These are phyloP conservation scores for Geosiphon pyriformis DNA, from an alignment of 192 early-diverging fungal species.

Conservation along the genomic window DNA sequence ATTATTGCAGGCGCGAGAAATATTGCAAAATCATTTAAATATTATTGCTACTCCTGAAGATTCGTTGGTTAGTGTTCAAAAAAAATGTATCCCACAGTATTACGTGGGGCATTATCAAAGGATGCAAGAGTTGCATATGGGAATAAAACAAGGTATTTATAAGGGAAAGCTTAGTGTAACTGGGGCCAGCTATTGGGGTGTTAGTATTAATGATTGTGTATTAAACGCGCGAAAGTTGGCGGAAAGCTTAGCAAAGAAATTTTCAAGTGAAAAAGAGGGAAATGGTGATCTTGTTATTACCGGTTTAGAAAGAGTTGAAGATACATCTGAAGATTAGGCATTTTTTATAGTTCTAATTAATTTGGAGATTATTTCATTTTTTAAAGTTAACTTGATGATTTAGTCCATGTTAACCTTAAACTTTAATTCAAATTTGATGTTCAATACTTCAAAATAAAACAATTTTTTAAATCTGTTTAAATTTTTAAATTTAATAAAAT, in stretches of 20 bases:
- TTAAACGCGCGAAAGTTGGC: slow-evolving; percentile 60
- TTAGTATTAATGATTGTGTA: slow-evolving; percentile 80
- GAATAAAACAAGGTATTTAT: slow-evolving; percentile 39
- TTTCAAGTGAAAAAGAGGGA: slow-evolving; percentile 26
- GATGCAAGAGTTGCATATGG: slow-evolving; percentile 58
- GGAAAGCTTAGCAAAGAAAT: slow-evolving; percentile 41
- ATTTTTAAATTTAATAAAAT: too few species aligned
- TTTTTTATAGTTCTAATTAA: too few species aligned
- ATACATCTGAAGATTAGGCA: too few species aligned
- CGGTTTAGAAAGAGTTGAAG: slow-evolving; percentile 22
- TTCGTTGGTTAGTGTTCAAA: slow-evolving; percentile 52
- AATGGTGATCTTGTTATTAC: slow-evolving; percentile 26
- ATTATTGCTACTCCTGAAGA: slow-evolving; percentile 44
- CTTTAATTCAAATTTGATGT: too few species aligned
- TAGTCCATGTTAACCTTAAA: too few species aligned
- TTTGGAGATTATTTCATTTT: too few species aligned
- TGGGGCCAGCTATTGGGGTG: slow-evolving; percentile 78
- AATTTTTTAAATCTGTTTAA: too few species aligned
- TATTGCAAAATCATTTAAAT: slow-evolving; percentile 55
- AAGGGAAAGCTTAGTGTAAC: slow-evolving; percentile 61
- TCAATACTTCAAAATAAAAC: too few species aligned
- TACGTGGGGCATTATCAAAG: slow-evolving; percentile 71
- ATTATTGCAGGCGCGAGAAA: slow-evolving; percentile 46
- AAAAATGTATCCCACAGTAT: slow-evolving; percentile 86
- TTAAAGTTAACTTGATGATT: too few species aligned